Conservation (phyloP, 2,329 filamentous ascomycete species). For the Chaetomium sp. region DNA sequence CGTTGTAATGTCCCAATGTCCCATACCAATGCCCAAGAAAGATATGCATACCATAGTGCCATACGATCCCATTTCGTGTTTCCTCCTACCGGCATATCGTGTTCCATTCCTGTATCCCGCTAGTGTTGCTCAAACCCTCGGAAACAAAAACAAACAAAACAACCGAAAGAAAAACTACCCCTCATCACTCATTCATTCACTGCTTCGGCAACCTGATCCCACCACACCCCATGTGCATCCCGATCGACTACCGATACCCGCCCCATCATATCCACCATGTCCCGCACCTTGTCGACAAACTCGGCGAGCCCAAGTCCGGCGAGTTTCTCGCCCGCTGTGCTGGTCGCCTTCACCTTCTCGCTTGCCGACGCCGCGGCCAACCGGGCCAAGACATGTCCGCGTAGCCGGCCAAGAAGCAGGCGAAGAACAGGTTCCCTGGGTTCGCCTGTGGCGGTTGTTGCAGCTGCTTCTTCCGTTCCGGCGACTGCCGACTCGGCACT, state of each 20-base stretch:
- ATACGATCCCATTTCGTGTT: neutral
- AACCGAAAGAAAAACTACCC: no score
- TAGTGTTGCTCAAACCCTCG: no score
- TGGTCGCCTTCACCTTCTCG: constrained; percentile 64
- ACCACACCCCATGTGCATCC: constrained; percentile 62
- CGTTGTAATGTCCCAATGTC: neutral
- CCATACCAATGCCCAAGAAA: neutral
- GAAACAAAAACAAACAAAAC: no score
- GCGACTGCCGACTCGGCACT: constrained; percentile 38
- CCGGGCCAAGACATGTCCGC: constrained; percentile 58
- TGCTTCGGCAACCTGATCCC: constrained; percentile 58
- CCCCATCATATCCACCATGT: constrained; percentile 62
- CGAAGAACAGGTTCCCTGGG: constrained; percentile 54
- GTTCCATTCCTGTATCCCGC: neutral
- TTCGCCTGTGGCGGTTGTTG: constrained; percentile 24
- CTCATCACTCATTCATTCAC: constrained; percentile 24
- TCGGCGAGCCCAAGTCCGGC: constrained; percentile 65
- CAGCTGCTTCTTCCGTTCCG: neutral
- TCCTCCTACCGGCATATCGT: neutral
- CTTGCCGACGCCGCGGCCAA: constrained; percentile 60
- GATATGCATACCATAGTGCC: neutral
- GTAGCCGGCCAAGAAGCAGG: constrained; percentile 61
- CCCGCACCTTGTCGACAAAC: constrained; percentile 62
- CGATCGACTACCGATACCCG: constrained; percentile 61
- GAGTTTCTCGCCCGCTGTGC: constrained; percentile 61